Evolutionary conservation across 2,329 filamentous ascomycete species (phyloP).

Genomic region (Fusarium nurragi): DNA sequence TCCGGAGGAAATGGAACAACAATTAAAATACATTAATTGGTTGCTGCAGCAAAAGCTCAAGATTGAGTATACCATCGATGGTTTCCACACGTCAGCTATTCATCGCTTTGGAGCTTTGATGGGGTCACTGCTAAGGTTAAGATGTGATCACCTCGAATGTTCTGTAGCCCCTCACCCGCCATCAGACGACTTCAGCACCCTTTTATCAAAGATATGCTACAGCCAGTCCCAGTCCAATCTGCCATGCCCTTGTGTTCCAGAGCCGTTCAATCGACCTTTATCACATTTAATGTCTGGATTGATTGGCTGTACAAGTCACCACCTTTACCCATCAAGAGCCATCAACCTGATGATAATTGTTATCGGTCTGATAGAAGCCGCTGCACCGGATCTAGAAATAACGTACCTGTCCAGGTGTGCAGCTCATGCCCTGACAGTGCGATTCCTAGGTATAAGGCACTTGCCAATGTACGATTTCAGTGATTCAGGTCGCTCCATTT

Average conservation of each 20-base stretch:
- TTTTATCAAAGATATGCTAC: not conserved
- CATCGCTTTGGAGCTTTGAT: not conserved
- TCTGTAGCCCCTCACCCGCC: too few relatives aligned
- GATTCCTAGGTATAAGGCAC: not conserved
- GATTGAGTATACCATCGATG: not conserved
- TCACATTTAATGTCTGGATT: not conserved
- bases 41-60: not conserved
- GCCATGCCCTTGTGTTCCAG: not conserved
- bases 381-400: not conserved
- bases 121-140: not conserved
- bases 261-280: not conserved
- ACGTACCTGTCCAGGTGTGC: not conserved
- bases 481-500: too few relatives aligned
- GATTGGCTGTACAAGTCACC: not conserved
- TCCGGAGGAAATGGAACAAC: too few relatives aligned
- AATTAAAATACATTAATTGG: not conserved
- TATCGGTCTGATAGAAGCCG: not conserved
- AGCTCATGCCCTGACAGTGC: not conserved
- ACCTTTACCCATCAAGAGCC: too few relatives aligned
- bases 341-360: not conserved
- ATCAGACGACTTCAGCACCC: fast-evolving
- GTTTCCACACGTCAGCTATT: not conserved
- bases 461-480: not conserved
- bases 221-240: not conserved
- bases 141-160: not conserved